Conservation (phyloP, 2,329 filamentous ascomycete species). For the Simplicillium aogashimaense region DNA sequence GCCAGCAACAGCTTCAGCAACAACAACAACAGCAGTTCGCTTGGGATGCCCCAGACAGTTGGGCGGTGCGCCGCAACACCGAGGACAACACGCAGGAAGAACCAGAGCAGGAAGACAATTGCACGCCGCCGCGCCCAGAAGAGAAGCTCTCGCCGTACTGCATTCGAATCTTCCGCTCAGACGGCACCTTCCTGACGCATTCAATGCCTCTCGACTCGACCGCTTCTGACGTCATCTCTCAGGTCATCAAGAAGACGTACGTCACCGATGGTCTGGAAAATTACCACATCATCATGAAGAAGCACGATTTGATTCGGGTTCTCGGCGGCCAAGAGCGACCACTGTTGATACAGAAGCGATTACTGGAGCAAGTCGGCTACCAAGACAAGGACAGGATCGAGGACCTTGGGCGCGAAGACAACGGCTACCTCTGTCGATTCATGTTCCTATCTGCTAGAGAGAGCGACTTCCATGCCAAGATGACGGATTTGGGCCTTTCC, state of each 20-base stretch:
- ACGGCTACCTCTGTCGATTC: constrained; percentile 93
- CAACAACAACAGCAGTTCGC: no score
- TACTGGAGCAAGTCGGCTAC: constrained; percentile 89
- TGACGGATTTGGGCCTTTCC: constrained; percentile 68
- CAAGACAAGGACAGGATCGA: constrained; percentile 78
- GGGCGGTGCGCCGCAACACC: constrained; percentile 72
- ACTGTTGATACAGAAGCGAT: constrained; percentile 79
- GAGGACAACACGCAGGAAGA: constrained; percentile 52
- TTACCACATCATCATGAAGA: constrained; percentile 91
- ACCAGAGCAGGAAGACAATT: constrained; percentile 58
- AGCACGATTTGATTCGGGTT: constrained; percentile 80
- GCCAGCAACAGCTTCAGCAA: constrained; percentile 38
- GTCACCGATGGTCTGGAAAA: constrained; percentile 84
- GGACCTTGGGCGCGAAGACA: constrained; percentile 91
- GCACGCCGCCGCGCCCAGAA: constrained; percentile 57
- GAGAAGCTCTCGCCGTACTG: constrained; percentile 74
- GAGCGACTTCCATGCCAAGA: constrained; percentile 60
- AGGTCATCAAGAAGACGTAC: constrained; percentile 90
- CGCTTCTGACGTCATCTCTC: constrained; percentile 77
- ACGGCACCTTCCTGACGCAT: constrained; percentile 89
- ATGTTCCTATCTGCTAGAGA: constrained; percentile 87
- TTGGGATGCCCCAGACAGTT: constrained; percentile 95
- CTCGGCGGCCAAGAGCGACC: constrained; percentile 71
- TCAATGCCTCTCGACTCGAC: constrained; percentile 76
- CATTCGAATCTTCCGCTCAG: constrained; percentile 88